phyloP scores from a whole-genome alignment of 371 early-diverging fungal genomes.

The Actinomortierella ambigua region DNA sequence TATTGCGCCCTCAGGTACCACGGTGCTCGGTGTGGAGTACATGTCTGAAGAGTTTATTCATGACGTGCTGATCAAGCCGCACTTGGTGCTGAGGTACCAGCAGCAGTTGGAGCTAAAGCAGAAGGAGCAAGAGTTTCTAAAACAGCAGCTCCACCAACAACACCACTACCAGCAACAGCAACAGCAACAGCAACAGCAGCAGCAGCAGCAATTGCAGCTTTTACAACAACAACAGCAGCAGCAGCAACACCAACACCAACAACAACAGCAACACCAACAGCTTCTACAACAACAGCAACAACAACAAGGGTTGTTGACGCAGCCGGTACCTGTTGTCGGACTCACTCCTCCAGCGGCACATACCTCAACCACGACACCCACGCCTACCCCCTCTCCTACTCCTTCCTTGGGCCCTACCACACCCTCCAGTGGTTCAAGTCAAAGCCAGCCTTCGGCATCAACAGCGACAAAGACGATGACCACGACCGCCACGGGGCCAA shows the following conservation, averaged over 20 bases:
- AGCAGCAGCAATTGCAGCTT: not conserved
- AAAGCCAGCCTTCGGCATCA: too few relatives aligned
- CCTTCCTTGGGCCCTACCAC: too few relatives aligned
- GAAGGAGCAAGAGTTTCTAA: not conserved
- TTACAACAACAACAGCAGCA: conserved; percentile 1
- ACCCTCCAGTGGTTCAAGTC: too few relatives aligned
- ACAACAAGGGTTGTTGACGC: not conserved
- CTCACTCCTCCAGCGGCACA: too few relatives aligned
- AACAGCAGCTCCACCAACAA: not conserved
- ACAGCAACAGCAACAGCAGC: not conserved
- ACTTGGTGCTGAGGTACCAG: conserved; percentile 1
- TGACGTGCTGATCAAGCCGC: conserved; percentile 7
- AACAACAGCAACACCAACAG: not conserved
- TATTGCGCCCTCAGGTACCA: too few relatives aligned
- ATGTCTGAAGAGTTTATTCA: conserved; percentile 29
- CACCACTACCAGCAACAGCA: conserved; percentile 1
- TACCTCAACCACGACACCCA: too few relatives aligned
- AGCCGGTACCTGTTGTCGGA: too few relatives aligned
- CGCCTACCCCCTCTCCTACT: too few relatives aligned
- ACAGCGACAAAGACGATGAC: too few relatives aligned
- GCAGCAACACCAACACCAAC: conserved; percentile 1
- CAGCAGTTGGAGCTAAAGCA: conserved; percentile 2
- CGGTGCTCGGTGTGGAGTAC: conserved; percentile 15
- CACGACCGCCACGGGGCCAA: not conserved
- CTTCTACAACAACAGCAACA: not conserved